Evolutionary conservation across 768 basidiomycete genomes (phyloP).

Genomic region (Suillus variegatus): DNA sequence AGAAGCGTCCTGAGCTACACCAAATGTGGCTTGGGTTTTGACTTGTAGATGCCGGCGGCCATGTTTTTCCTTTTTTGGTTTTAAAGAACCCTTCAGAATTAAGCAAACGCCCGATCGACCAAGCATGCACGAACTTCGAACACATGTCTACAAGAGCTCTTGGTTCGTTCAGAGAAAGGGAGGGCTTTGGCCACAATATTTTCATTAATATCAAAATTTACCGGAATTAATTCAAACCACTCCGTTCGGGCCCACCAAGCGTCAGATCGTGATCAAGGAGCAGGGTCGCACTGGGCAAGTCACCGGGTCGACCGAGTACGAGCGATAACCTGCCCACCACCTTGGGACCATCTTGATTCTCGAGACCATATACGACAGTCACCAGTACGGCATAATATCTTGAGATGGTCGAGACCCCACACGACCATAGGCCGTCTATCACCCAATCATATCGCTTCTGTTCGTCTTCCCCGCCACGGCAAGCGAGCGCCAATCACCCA

Average conservation of each 20-base stretch:
- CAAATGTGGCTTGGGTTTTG: too few relatives aligned
- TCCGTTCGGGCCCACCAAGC: too few relatives aligned
- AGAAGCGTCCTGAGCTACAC: too few relatives aligned
- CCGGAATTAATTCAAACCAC: too few relatives aligned
- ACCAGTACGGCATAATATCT: neutral
- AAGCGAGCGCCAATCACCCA: neutral
- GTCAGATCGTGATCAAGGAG: too few relatives aligned
- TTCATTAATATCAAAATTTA: too few relatives aligned
- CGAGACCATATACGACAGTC: neutral
- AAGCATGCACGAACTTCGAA: neutral
- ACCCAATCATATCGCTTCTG: neutral
- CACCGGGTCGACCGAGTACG: neutral
- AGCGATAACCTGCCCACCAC: neutral
- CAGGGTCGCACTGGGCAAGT: too few relatives aligned
- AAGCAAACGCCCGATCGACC: slow-evolving; percentile 15
- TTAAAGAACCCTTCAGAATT: slow-evolving; percentile 6
- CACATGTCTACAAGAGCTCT: neutral
- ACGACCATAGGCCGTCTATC: neutral
- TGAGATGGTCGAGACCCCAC: neutral
- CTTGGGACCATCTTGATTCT: neutral
- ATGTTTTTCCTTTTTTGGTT: slow-evolving; percentile 8
- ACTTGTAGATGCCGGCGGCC: neutral
- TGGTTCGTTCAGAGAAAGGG: neutral
- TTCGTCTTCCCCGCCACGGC: neutral
- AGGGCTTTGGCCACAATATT: too few relatives aligned